Evolutionary conservation across 805 yeast genomes (phyloP).

Genomic region (Myxozyma mucilagina): DNA sequence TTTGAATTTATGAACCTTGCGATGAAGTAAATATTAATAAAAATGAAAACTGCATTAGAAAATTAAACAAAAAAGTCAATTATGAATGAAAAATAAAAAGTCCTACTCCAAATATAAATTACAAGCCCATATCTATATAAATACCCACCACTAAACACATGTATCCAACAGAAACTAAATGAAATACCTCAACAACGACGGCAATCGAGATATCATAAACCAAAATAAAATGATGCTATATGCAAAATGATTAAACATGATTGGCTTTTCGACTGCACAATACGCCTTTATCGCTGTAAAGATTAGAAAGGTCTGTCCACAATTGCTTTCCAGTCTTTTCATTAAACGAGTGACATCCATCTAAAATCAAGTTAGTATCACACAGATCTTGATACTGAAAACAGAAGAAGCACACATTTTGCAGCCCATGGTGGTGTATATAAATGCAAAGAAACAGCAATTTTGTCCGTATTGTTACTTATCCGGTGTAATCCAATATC

Average conservation of each 20-base stretch:
- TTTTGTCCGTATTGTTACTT: slow-evolving; percentile 48
- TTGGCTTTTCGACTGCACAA: slow-evolving; percentile 7
- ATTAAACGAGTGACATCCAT: slow-evolving; percentile 48
- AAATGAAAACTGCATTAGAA: neutral
- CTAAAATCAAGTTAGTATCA: slow-evolving; percentile 8
- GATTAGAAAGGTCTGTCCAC: slow-evolving; percentile 48
- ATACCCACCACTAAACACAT: neutral
- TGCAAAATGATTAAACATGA: slow-evolving; percentile 5
- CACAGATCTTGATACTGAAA: slow-evolving; percentile 36
- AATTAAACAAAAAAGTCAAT: neutral
- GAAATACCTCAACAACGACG: neutral
- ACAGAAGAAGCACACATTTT: slow-evolving; percentile 51
- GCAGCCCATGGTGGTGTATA: slow-evolving; percentile 78
- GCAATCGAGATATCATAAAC: neutral
- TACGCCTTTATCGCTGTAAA: slow-evolving; percentile 63
- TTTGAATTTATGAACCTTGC: neutral
- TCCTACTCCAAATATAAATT: neutral
- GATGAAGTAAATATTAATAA: neutral
- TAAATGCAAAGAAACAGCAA: slow-evolving; percentile 65
- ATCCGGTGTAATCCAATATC: slow-evolving; percentile 66
- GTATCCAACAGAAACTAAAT: neutral
- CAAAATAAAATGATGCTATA: neutral
- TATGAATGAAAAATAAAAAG: neutral
- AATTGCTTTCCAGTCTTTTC: slow-evolving; percentile 46
- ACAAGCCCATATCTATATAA: neutral